Percentiles rank a stretch among this genome's conserved stretches.
Evolutionary conservation across 2,329 filamentous ascomycete genomes (phyloP).

Genomic region (Talaromyces sp.): DNA sequence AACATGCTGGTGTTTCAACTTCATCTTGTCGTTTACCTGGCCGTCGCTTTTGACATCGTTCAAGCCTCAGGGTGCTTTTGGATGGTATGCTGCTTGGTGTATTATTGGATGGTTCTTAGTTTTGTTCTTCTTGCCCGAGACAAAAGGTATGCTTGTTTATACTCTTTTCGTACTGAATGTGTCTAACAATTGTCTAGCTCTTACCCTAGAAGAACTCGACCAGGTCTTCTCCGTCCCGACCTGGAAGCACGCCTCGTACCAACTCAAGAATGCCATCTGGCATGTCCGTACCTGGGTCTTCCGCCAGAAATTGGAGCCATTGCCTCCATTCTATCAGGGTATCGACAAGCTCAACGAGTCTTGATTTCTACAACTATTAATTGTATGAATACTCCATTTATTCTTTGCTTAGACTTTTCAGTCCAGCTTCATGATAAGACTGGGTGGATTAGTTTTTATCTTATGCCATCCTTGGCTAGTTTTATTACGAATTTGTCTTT

Average conservation of each 20-base stretch:
- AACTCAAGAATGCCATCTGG: slow-evolving; percentile 38
- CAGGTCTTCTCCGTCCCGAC: slow-evolving; percentile 54
- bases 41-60: slow-evolving; percentile 48
- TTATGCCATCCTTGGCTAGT: not conserved
- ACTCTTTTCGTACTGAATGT: not conserved
- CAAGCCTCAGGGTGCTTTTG: slow-evolving; percentile 53
- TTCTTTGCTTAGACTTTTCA: not conserved
- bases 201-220: slow-evolving; percentile 48
- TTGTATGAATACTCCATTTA: not conserved
- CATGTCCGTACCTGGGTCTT: slow-evolving; percentile 41
- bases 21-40: slow-evolving; percentile 53
- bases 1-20: slow-evolving; percentile 57
- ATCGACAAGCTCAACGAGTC: slow-evolving; percentile 23
- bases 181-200: slow-evolving; percentile 21
- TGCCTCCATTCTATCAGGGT: slow-evolving; percentile 34
- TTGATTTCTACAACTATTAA: not conserved
- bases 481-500: not conserved
- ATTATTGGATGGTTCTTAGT: slow-evolving; percentile 53
- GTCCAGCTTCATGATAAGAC: not conserved
- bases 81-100: slow-evolving; percentile 57
- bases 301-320: slow-evolving; percentile 34
- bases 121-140: slow-evolving; percentile 52
- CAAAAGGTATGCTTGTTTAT: slow-evolving; percentile 33
- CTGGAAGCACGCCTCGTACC: slow-evolving; percentile 40
- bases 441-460: not conserved